Conservation (phyloP, 2,329 filamentous ascomycete genomes). For the Ophiocordyceps camponoti-rufipedis region DNA sequence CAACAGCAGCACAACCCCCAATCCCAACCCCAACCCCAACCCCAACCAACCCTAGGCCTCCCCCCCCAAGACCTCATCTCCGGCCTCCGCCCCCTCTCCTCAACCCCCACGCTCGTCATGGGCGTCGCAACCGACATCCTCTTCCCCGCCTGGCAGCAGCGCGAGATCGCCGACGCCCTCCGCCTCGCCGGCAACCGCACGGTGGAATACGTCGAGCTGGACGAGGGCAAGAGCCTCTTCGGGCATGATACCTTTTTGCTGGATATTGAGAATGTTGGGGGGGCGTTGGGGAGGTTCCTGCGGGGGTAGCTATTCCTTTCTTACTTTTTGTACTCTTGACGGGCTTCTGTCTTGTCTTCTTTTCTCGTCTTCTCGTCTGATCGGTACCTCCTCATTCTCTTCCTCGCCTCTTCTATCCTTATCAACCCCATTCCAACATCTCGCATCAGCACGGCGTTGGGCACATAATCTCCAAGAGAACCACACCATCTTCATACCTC, state of each 20-base stretch:
- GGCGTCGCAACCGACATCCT: constrained; percentile 91
- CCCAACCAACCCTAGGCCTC: constrained; percentile 12
- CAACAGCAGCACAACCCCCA: too few species aligned
- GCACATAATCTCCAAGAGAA: too few species aligned
- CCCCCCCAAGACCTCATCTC: constrained; percentile 65
- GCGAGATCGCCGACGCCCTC: constrained; percentile 77
- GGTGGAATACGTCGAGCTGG: constrained; percentile 79
- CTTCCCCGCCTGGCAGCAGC: constrained; percentile 96
- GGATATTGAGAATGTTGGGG: constrained; percentile 82
- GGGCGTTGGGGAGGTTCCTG: constrained; percentile 64
- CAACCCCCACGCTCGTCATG: constrained; percentile 73
- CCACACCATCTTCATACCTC: too few species aligned
- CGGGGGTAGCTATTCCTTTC: background rate
- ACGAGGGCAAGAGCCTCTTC: constrained; percentile 85
- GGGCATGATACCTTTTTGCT: constrained; percentile 93
- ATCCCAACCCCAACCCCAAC: too few species aligned
- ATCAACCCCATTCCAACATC: too few species aligned
- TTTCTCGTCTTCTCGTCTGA: too few species aligned
- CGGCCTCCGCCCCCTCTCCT: constrained; percentile 51
- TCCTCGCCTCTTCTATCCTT: too few species aligned
- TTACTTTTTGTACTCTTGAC: background rate
- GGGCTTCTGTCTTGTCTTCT: background rate
- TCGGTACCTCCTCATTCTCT: too few species aligned
- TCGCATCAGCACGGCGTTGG: too few species aligned
- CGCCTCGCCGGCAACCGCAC: constrained; percentile 57